These are phyloP conservation scores for Albifimbria verrucaria DNA, from an alignment of 2,329 filamentous ascomycete genomes.

Conservation along the genomic window DNA sequence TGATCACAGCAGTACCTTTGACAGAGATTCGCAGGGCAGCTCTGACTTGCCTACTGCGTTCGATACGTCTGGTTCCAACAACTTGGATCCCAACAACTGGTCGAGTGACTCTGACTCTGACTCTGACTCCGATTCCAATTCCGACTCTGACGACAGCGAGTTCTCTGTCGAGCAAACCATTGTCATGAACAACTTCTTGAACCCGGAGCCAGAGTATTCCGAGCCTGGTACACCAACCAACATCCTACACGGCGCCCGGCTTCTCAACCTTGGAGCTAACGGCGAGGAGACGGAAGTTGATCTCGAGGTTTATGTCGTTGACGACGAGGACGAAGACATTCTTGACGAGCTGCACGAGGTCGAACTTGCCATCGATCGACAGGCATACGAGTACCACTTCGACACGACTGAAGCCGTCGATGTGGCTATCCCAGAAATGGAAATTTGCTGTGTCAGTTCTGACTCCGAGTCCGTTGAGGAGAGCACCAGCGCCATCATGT, in stretches of 20 bases:
- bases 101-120: conserved; percentile 2
- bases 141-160: conserved; percentile 7
- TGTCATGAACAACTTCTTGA: conserved; percentile 16
- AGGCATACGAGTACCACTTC: conserved; percentile 20
- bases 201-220: conserved; percentile 12
- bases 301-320: conserved; percentile 25
- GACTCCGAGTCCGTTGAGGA: conserved; percentile 20
- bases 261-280: conserved; percentile 10
- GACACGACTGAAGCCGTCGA: conserved; percentile 18
- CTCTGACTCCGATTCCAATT: neutral
- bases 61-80: neutral
- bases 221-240: conserved; percentile 15
- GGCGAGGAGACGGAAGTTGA: conserved; percentile 13
- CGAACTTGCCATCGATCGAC: conserved; percentile 26
- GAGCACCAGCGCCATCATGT: conserved; percentile 15
- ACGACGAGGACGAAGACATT: conserved; percentile 19
- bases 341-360: conserved; percentile 20
- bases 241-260: conserved; percentile 23
- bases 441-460: conserved; percentile 14
- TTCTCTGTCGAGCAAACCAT: conserved; percentile 7
- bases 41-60: neutral
- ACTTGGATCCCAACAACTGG: neutral
- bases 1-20: neutral
- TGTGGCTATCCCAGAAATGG: conserved; percentile 19
- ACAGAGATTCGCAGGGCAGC: neutral